phyloP scores from a whole-genome alignment of 2,329 filamentous ascomycete genomes.

The Microascus cirrosus region DNA sequence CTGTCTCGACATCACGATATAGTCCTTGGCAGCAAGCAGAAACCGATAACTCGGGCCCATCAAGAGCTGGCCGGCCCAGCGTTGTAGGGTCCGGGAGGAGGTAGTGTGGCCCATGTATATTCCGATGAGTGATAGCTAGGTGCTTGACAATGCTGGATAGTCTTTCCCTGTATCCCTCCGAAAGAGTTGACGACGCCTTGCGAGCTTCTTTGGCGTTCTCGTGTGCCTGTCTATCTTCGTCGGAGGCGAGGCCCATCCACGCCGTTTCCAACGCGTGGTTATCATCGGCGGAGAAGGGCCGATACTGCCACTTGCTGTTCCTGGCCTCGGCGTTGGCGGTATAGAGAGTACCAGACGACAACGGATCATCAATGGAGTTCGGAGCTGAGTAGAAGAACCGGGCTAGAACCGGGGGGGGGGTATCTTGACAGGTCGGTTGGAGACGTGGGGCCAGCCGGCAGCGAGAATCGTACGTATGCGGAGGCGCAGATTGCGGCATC shows the following conservation, averaged over 20 bases:
- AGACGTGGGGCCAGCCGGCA: slow-evolving; percentile 40
- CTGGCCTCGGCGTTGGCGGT: slow-evolving; percentile 37
- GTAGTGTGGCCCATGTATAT: slow-evolving; percentile 23
- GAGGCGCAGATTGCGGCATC: not conserved
- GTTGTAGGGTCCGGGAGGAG: not conserved
- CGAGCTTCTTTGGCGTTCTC: not conserved
- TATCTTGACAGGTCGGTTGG: slow-evolving; percentile 16
- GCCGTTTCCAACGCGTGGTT: slow-evolving; percentile 70
- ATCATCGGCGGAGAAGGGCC: slow-evolving; percentile 70
- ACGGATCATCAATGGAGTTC: slow-evolving; percentile 76
- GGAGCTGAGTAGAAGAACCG: slow-evolving; percentile 82
- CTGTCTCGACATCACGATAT: slow-evolving; percentile 28
- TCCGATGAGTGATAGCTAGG: slow-evolving; percentile 33
- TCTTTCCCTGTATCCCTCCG: slow-evolving; percentile 22
- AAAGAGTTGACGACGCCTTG: slow-evolving; percentile 7
- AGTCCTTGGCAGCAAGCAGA: slow-evolving; percentile 38
- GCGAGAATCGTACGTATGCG: slow-evolving; percentile 35
- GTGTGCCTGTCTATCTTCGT: slow-evolving; percentile 36
- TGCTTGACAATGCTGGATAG: slow-evolving; percentile 26
- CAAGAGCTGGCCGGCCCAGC: not conserved
- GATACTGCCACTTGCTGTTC: slow-evolving; percentile 48
- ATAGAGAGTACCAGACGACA: slow-evolving; percentile 50
- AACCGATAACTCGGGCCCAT: slow-evolving; percentile 14
- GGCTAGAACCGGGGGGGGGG: slow-evolving; percentile 49
- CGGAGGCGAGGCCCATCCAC: slow-evolving; percentile 53